Conservation (phyloP, 2,329 filamentous ascomycete species). For the Sarocladium strictum region DNA sequence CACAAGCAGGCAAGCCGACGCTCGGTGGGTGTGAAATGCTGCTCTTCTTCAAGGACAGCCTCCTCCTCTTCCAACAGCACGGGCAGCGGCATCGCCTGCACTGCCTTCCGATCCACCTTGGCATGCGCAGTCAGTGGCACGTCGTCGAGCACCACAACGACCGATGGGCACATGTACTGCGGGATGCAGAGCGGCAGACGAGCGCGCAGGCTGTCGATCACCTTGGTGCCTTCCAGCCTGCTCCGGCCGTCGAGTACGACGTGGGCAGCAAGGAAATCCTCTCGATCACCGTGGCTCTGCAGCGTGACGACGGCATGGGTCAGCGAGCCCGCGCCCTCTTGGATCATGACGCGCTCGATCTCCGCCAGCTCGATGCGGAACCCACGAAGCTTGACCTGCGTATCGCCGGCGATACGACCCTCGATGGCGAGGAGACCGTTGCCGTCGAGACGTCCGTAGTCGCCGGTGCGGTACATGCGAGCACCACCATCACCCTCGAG, state of each 20-base stretch:
- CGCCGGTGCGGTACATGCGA: neutral
- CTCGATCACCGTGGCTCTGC: neutral
- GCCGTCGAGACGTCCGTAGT: neutral
- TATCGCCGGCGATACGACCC: constrained; percentile 22
- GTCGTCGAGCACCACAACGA: neutral
- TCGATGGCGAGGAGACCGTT: neutral
- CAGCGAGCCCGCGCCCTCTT: neutral
- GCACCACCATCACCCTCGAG: neutral
- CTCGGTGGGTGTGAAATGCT: neutral
- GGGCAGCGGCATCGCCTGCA: neutral
- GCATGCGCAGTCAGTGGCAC: neutral
- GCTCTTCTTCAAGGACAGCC: neutral
- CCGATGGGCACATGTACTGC: constrained; percentile 1
- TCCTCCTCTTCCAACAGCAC: neutral
- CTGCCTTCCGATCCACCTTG: neutral
- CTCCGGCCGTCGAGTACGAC: neutral
- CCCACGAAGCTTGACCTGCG: constrained; percentile 56
- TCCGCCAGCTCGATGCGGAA: constrained; percentile 46
- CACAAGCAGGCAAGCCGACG: neutral
- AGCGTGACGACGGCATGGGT: neutral
- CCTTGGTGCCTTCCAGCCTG: neutral
- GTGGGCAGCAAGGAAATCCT: neutral
- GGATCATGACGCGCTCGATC: neutral
- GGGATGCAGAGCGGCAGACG: neutral
- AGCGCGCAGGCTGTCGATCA: neutral